Conservation (phyloP, 2,329 filamentous ascomycete genomes). For the Neonectria sp. region DNA sequence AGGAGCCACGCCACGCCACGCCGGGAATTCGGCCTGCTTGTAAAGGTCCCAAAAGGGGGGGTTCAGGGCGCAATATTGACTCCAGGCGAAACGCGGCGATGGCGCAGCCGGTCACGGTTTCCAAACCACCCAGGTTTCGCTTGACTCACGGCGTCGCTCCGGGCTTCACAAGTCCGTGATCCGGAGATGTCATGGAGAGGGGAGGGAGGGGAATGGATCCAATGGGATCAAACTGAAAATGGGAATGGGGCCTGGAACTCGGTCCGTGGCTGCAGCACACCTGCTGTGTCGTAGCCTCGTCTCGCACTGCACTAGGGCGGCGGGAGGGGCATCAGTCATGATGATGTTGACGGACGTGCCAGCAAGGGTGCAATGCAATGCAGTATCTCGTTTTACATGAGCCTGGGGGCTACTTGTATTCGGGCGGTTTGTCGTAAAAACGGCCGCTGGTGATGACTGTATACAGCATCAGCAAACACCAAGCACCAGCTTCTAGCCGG, state of each 20-base stretch:
- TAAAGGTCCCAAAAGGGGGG: slow-evolving; percentile 7
- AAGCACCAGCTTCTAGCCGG: background rate
- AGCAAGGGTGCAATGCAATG: slow-evolving; percentile 2
- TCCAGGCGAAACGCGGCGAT: slow-evolving; percentile 2
- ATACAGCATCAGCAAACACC: slow-evolving; percentile 10
- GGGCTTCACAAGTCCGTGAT: slow-evolving; percentile 26
- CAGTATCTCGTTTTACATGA: background rate
- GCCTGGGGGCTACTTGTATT: slow-evolving; percentile 17
- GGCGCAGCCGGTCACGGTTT: slow-evolving; percentile 7
- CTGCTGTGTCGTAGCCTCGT: slow-evolving; percentile 33
- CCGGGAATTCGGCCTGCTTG: slow-evolving; percentile 13
- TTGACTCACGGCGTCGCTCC: slow-evolving; percentile 24
- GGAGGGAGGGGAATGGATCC: background rate
- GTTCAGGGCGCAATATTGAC: background rate
- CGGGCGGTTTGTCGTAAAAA: background rate
- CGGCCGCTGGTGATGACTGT: slow-evolving; percentile 7
- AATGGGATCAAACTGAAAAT: slow-evolving; percentile 19
- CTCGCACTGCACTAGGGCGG: slow-evolving; percentile 28
- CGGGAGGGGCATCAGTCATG: slow-evolving; percentile 45
- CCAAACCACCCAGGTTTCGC: slow-evolving; percentile 23
- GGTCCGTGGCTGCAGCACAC: slow-evolving; percentile 44
- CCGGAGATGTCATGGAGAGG: slow-evolving; percentile 27
- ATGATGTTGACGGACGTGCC: slow-evolving; percentile 35
- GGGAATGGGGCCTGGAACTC: slow-evolving; percentile 43
- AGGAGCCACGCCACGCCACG: slow-evolving; percentile 13